Percentiles rank a stretch among this genome's conserved stretches.
Conservation (phyloP, 2,329 filamentous ascomycete species). For the Trichophyton mentagrophytes region DNA sequence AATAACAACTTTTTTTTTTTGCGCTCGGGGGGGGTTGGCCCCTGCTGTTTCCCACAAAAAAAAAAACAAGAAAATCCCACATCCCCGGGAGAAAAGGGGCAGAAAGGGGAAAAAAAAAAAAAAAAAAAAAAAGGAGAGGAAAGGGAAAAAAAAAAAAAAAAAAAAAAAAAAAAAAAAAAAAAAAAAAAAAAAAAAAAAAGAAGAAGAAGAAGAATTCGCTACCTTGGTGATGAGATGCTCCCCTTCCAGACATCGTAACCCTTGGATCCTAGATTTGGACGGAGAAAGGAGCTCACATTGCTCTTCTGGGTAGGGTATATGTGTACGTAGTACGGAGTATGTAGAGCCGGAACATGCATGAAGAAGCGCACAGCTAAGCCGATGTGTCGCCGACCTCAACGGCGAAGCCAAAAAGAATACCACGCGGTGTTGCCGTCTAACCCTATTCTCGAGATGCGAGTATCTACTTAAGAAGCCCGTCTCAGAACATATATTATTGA, state of each 20-base stretch:
- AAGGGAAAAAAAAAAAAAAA: slow-evolving; percentile 4
- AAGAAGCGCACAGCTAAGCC: not conserved
- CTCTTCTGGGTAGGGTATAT: not conserved
- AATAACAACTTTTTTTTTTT: too few species aligned
- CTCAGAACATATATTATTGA: not conserved
- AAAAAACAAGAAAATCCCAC: too few species aligned
- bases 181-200: not conserved
- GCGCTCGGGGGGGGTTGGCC: too few species aligned
- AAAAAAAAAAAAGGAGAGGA: too few species aligned
- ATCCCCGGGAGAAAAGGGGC: too few species aligned
- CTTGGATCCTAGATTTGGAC: not conserved
- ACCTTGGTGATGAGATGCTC: not conserved
- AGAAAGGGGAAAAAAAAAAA: too few species aligned
- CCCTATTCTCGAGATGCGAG: not conserved
- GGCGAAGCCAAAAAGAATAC: not conserved
- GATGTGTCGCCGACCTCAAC: not conserved
- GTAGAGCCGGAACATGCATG: not conserved
- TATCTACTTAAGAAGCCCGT: not conserved
- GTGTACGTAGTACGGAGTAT: not conserved
- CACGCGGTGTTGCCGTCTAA: slow-evolving; percentile 1
- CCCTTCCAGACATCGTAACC: not conserved
- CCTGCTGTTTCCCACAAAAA: too few species aligned
- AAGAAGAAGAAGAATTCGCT: not conserved
- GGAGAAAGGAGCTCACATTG: not conserved
- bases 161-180: slow-evolving; percentile 4